Conservation (phyloP, 805 yeast genomes). For the Candida insectorum region DNA sequence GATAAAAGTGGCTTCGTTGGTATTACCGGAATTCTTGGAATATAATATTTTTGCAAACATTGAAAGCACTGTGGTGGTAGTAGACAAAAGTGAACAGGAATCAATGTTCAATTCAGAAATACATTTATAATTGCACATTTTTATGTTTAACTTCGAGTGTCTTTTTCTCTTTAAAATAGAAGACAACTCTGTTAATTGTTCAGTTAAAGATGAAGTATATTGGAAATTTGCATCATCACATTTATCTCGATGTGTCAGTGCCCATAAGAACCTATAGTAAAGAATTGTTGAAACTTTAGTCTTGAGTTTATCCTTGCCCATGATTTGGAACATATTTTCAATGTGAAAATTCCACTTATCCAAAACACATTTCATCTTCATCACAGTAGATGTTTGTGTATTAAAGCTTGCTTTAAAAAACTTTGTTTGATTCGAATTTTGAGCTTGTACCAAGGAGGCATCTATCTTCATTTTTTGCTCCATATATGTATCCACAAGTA, state of each 20-base stretch:
- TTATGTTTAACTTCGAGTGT: constrained; percentile 23
- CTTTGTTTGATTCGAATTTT: constrained; percentile 15
- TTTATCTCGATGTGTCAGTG: constrained; percentile 24
- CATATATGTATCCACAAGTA: constrained; percentile 43
- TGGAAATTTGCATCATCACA: constrained; percentile 27
- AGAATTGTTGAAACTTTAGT: too few species aligned
- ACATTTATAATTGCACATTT: constrained; percentile 55
- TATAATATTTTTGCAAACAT: constrained; percentile 55
- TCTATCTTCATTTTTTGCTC: constrained; percentile 24
- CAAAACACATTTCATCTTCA: constrained; percentile 40
- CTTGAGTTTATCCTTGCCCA: background rate
- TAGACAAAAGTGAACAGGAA: constrained; percentile 56
- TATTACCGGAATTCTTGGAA: constrained; percentile 22
- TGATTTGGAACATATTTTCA: constrained; percentile 4
- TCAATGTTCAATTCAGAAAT: constrained; percentile 54
- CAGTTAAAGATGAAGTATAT: constrained; percentile 24
- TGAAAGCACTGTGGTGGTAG: constrained; percentile 68
- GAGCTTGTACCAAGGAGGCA: constrained; percentile 14
- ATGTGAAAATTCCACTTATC: constrained; percentile 42
- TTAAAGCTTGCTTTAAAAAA: constrained; percentile 24
- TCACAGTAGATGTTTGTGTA: constrained; percentile 36
- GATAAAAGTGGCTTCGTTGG: constrained; percentile 31
- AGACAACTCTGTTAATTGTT: constrained; percentile 17
- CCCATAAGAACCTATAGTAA: constrained; percentile 35
- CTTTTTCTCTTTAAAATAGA: constrained; percentile 7